Evolutionary conservation across 768 basidiomycete genomes (phyloP).

Genomic region (Xerocomus potaroensis): DNA sequence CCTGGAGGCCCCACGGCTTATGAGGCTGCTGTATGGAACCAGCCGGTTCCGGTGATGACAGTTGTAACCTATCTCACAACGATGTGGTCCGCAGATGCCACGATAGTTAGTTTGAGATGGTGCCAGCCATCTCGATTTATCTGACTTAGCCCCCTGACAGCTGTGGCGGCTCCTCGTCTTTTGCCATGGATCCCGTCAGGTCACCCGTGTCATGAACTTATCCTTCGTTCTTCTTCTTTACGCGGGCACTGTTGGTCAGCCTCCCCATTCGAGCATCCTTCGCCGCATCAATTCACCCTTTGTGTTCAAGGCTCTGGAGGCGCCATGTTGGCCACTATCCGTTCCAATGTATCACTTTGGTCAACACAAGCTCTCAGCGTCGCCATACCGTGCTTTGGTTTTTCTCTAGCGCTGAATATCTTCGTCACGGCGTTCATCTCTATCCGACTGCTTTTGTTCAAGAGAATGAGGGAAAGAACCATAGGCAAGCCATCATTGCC

Average conservation of each 20-base stretch:
- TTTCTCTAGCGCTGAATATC: too few relatives aligned
- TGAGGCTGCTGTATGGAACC: neutral
- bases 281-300: too few relatives aligned
- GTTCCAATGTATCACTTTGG: too few relatives aligned
- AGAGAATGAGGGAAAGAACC: too few relatives aligned
- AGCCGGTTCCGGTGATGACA: neutral
- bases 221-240: neutral
- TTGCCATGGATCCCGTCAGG: neutral
- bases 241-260: neutral
- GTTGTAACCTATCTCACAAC: neutral
- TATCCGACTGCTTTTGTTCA: too few relatives aligned
- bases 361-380: too few relatives aligned
- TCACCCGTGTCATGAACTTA: neutral
- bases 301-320: too few relatives aligned
- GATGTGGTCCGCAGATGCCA: neutral
- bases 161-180: constrained; percentile 1
- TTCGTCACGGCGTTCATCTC: too few relatives aligned
- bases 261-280: neutral
- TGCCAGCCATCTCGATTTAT: neutral
- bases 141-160: neutral
- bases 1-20: neutral
- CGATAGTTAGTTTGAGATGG: neutral
- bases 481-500: too few relatives aligned
- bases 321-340: too few relatives aligned
- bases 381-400: too few relatives aligned